Percentiles rank a stretch among this genome's conserved stretches.
Conservation (phyloP, 1,284 basidiomycete genomes). For the Afroboletus lepidellus region DNA sequence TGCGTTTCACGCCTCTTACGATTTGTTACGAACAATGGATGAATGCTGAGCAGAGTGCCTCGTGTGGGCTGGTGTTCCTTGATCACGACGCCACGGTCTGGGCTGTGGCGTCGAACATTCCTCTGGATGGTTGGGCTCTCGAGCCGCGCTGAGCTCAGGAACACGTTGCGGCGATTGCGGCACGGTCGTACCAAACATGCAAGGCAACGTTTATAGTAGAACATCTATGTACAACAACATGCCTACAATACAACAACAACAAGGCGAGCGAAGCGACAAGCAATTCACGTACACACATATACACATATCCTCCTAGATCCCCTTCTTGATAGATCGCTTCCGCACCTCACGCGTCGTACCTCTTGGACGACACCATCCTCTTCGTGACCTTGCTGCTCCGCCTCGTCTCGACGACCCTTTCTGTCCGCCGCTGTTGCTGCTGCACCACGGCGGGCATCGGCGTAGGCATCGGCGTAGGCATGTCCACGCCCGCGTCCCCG, state of each 20-base stretch:
- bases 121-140: too few relatives aligned
- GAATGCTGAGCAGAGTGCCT: too few relatives aligned
- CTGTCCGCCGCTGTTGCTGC: conserved; percentile 49
- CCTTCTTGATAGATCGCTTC: conserved; percentile 36
- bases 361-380: conserved; percentile 55
- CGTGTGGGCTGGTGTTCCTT: too few relatives aligned
- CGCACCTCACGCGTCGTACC: conserved; percentile 46
- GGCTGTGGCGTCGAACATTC: too few relatives aligned
- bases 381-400: conserved; percentile 40
- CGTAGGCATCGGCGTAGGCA: not conserved
- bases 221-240: too few relatives aligned
- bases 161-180: too few relatives aligned
- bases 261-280: not conserved
- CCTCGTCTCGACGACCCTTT: conserved; percentile 53
- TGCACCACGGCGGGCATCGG: not conserved
- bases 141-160: too few relatives aligned
- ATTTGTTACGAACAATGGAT: not conserved
- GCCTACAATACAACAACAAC: not conserved
- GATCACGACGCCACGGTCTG: not conserved
- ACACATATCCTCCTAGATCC: not conserved
- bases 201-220: too few relatives aligned
- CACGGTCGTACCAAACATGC: too few relatives aligned
- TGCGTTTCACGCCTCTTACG: not conserved
- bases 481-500: not conserved
- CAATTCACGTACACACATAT: not conserved